These are phyloP conservation scores for Phaeomoniella chlamydospora DNA, from an alignment of 2,329 filamentous ascomycete species.

Conservation along the genomic window DNA sequence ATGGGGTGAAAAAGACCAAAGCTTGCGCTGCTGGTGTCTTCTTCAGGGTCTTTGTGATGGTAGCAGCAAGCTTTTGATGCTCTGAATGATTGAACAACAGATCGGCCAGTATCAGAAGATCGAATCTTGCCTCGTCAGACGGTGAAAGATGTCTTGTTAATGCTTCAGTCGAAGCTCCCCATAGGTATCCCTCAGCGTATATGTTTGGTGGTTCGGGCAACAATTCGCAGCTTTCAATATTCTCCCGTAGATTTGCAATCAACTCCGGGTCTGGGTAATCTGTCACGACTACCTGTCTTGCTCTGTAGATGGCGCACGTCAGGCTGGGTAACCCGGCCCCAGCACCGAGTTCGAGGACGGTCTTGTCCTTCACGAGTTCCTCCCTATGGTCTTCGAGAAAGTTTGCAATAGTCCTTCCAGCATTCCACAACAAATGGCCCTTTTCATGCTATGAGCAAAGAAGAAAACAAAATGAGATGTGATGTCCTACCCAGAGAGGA, in stretches of 20 bases:
- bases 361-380: slow-evolving; percentile 45
- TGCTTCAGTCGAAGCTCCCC: slow-evolving; percentile 53
- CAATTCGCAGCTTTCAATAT: slow-evolving; percentile 46
- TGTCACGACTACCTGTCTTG: slow-evolving; percentile 57
- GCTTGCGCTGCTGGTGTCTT: slow-evolving; percentile 43
- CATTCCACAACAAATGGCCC: slow-evolving; percentile 88
- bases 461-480: neutral
- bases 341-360: slow-evolving; percentile 79
- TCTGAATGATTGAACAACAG: slow-evolving; percentile 84
- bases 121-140: slow-evolving; percentile 38
- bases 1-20: slow-evolving; percentile 87
- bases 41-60: slow-evolving; percentile 53
- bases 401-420: slow-evolving; percentile 59
- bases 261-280: slow-evolving; percentile 80
- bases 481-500: slow-evolving; percentile 56
- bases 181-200: slow-evolving; percentile 61
- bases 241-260: slow-evolving; percentile 64
- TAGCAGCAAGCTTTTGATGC: slow-evolving; percentile 62
- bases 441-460: slow-evolving; percentile 17
- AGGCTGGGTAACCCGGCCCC: slow-evolving; percentile 75
- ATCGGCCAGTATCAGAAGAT: slow-evolving; percentile 75
- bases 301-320: slow-evolving; percentile 59
- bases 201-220: slow-evolving; percentile 23
- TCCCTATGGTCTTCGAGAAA: slow-evolving; percentile 60
- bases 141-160: slow-evolving; percentile 43